These are phyloP conservation scores for Pestalotiopsis sp. DNA, from an alignment of 2,329 filamentous ascomycete genomes.

Conservation along the genomic window DNA sequence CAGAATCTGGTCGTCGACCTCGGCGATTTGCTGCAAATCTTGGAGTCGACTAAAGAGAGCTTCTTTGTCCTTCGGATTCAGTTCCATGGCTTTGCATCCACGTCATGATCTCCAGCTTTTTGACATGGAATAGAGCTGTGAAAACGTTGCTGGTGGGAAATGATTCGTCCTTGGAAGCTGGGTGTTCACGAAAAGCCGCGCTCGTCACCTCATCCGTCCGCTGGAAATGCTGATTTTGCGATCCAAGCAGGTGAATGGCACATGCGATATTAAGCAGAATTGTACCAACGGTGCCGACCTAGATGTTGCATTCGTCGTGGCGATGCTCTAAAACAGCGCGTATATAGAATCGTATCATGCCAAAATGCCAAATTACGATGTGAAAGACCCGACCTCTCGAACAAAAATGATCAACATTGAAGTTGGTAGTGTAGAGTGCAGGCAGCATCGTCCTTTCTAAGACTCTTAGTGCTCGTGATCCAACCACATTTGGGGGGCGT, in stretches of 20 bases:
- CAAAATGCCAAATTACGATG: neutral
- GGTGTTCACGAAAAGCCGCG: too few species aligned
- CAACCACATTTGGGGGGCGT: neutral
- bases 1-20: slow-evolving; percentile 33
- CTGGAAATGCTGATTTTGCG: too few species aligned
- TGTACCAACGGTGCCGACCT: too few species aligned
- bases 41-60: slow-evolving; percentile 49
- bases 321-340: too few species aligned
- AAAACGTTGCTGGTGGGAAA: too few species aligned
- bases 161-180: too few species aligned
- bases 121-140: neutral
- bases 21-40: slow-evolving; percentile 23
- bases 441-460: neutral
- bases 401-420: neutral
- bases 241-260: too few species aligned
- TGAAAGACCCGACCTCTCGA: neutral
- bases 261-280: too few species aligned
- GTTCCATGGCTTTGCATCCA: slow-evolving; percentile 24
- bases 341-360: too few species aligned
- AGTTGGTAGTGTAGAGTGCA: neutral
- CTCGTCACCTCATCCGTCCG: too few species aligned
- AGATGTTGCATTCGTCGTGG: too few species aligned
- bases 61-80: slow-evolving; percentile 42
- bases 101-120: neutral
- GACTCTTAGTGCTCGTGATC: neutral